These are phyloP conservation scores for Ocimum tenuiflorum DNA, from an alignment of 257 asterid species.

Conservation along the genomic window DNA sequence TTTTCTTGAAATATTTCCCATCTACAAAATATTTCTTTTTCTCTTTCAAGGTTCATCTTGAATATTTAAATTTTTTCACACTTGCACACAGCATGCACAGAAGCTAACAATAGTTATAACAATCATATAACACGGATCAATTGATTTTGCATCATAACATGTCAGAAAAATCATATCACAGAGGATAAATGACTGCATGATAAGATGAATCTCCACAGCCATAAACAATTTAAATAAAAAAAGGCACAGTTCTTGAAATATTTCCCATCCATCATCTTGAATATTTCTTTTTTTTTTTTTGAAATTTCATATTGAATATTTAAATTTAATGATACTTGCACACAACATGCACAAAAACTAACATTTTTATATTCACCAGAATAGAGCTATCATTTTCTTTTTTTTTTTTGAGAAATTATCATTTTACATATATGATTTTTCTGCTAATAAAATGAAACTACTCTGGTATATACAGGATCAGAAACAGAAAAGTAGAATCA, in stretches of 20 bases:
- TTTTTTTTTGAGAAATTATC: too few species aligned
- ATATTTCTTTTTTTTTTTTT: background rate
- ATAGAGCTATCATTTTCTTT: too few species aligned
- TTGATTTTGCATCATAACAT: background rate
- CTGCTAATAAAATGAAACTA: background rate
- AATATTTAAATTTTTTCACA: too few species aligned
- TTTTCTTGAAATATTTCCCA: conserved; percentile 1
- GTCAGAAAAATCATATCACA: too few species aligned
- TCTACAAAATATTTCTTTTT: background rate
- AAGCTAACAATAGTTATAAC: too few species aligned
- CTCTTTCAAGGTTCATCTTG: too few species aligned
- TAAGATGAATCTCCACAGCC: background rate
- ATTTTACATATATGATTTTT: too few species aligned
- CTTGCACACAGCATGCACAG: background rate
- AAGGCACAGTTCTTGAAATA: background rate
- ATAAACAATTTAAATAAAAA: too few species aligned
- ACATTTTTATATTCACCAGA: too few species aligned
- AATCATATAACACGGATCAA: background rate
- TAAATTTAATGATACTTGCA: too few species aligned
- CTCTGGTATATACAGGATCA: background rate
- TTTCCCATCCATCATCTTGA: background rate
- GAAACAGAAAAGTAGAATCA: background rate
- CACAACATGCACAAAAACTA: background rate
- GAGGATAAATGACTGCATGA: too few species aligned
- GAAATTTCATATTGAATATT: too few species aligned